Base-by-base conservation (phyloP, 2,329 filamentous ascomycete genomes). In the Nothophoma quercina region DNA sequence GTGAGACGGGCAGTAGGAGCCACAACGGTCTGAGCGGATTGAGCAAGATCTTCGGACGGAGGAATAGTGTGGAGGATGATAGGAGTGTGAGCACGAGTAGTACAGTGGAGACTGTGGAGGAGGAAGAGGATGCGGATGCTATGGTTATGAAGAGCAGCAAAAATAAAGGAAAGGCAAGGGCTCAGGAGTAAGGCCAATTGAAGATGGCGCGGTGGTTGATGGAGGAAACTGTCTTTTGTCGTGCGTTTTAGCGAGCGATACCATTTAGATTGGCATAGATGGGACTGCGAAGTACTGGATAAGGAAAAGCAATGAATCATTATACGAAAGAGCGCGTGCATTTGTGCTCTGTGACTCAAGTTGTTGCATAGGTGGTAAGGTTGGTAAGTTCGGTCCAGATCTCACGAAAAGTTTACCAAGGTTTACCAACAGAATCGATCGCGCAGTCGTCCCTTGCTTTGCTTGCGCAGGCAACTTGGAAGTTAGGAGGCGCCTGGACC, bases 181-280 rank as follows among this genome's bases (percentile, higher is more conserved):
- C 40, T 16, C 35, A 19, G 15, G 50, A 43, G 32, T 47, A 47
- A n/a, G n/a, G n/a, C n/a, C n/a, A n/a, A n/a, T n/a, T n/a, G n/a
- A n/a, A n/a, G n/a, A 23, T 2, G 25, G 12, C n/a, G 25, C 13
- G 33, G 13, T 16, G 19, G 22, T 7, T 19, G 23, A 16, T 3
- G 28, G 12, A n/a, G 22, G 5, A 9, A 16, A 25, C 16, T 33
- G 40, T 15, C 32, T 36, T n/a, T 30, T 23, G 38, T 21, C 16
- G 7, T 39, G 47, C 47, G 33, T 32, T 75, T 93, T 86, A 68
- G 99, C 79, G 44, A 50, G 46, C 46, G 46, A 50, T 50, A 42
- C 38, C 46, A 42, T 7, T 12, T 15, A 28, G 18, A 19, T 16
- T 39, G 9, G 42, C 15, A 29, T 32, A 39, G 34, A 46, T 32